Base-by-base conservation (phyloP, 164 flowering plant species). In the Akebia trifoliata region DNA sequence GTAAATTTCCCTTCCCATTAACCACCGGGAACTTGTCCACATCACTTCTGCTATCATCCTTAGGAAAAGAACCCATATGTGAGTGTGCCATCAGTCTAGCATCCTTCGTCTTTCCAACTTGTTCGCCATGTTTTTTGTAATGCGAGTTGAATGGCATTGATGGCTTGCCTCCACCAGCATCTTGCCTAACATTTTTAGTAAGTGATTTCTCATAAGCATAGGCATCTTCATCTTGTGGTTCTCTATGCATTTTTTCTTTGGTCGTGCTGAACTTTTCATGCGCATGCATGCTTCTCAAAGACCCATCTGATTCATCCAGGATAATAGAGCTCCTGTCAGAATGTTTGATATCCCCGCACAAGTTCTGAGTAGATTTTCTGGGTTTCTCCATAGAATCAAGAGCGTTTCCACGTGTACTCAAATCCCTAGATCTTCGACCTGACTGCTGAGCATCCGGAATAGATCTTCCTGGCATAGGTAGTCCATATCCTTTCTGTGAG, bases 111-210 rank as follows among this genome's bases (percentile, higher is more conserved):
- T 77, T 81, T 17, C 70, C 79, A 62, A 50, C 58, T 50, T 45
- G 57, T 53, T 84, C 94, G 61, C 72, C 75, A 37, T 60, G 71
- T 64, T 77, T 83, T 63, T 59, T 66, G 60, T 61, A 38, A 39
- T 61, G 71, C 25, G 76, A 64, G 25, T 80, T 81, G n/a, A 62
- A 48, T 3, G 69, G 59, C 36, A 53, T 29, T 17, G 72, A 31
- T 12, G 40, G 63, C 60, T 66, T 80, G 40, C 67, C 81, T 36
- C 71, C 79, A 54, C 34, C 29, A 50, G 56, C 67, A 68, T 58
- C 72, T 54, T 72, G 87, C 66, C 67, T 65, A 4, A 57, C 54
- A 60, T 67, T 72, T 63, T 66, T 81, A 8, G 71, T 48, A 12
- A 54, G 51, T 61, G 62, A 72, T 61, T 69, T 82, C 35, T 75